Percentiles rank a stretch among this genome's conserved stretches.
Evolutionary conservation across 2,329 filamentous ascomycete species (phyloP).

Genomic region (Trichoderma harzianum): DNA sequence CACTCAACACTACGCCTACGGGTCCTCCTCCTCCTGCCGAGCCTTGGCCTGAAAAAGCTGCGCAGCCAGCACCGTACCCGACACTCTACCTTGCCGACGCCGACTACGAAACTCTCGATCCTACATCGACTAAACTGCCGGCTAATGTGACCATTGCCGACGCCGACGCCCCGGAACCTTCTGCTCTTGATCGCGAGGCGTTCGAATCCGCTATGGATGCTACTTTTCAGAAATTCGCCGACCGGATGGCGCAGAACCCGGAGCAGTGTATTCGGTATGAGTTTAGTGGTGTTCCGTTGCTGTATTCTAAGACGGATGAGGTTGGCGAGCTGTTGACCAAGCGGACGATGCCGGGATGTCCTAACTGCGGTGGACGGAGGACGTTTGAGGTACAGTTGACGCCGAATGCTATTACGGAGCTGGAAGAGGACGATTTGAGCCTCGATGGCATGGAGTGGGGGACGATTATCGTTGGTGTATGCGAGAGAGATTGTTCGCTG

Average conservation of each 20-base stretch:
- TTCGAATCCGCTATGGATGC: conserved; percentile 74
- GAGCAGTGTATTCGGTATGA: conserved; percentile 82
- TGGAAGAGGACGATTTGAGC: conserved; percentile 72
- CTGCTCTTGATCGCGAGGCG: conserved; percentile 61
- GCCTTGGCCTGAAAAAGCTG: conserved; percentile 69
- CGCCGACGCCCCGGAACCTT: conserved; percentile 39
- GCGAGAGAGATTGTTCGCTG: conserved; percentile 71
- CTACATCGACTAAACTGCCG: conserved; percentile 46
- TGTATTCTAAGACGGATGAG: conserved; percentile 75
- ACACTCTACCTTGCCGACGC: conserved; percentile 78
- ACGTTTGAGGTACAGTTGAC: conserved; percentile 91
- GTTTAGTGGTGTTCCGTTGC: conserved; percentile 66
- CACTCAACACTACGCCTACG: conserved; percentile 57
- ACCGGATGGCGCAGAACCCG: conserved; percentile 73
- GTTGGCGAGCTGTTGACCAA: conserved; percentile 63
- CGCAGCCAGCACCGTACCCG: conserved; percentile 70
- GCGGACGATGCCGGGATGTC: conserved; percentile 67
- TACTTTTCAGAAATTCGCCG: conserved; percentile 76
- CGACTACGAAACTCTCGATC: conserved; percentile 84
- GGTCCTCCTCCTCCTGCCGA: conserved; percentile 45
- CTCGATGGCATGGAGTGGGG: conserved; percentile 97
- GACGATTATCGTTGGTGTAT: conserved; percentile 83
- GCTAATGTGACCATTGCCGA: conserved; percentile 44
- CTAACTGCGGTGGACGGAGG: conserved; percentile 68
- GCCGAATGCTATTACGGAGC: conserved; percentile 82